phyloP scores from a whole-genome alignment of 2,329 filamentous ascomycete species.

The Biscogniauxia marginata region DNA sequence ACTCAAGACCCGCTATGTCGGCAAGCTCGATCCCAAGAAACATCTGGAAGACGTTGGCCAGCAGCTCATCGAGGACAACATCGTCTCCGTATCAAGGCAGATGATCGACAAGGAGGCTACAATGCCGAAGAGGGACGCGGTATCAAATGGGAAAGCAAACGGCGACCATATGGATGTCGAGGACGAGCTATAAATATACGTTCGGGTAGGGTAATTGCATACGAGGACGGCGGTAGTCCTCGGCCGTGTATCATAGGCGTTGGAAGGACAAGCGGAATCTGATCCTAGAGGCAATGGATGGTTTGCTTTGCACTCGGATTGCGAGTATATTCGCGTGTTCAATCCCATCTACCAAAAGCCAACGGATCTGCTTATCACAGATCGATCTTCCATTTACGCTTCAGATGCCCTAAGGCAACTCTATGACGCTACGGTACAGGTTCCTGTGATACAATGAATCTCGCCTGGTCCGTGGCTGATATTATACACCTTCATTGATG shows the following conservation, averaged over 20 bases:
- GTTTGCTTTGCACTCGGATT: conserved; percentile 20
- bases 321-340: not conserved
- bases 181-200: conserved; percentile 43
- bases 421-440: not conserved
- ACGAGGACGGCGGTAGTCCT: conserved; percentile 16
- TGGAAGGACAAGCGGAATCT: conserved; percentile 26
- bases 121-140: conserved; percentile 69
- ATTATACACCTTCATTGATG: not conserved
- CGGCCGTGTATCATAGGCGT: conserved; percentile 35
- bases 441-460: not conserved
- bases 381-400: not conserved
- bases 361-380: not conserved
- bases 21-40: conserved; percentile 99
- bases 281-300: conserved; percentile 30
- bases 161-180: conserved; percentile 70
- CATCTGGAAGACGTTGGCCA: conserved; percentile 96
- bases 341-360: not conserved
- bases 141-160: conserved; percentile 50
- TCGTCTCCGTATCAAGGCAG: conserved; percentile 94
- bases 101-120: conserved; percentile 99
- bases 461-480: not conserved
- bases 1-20: conserved; percentile 97
- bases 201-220: conserved; percentile 16
- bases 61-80: conserved; percentile 98
- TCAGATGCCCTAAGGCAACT: not conserved